Percentiles rank a stretch among this genome's conserved stretches.
phyloP scores from a whole-genome alignment of 164 flowering plant species.

The Piper betle region DNA sequence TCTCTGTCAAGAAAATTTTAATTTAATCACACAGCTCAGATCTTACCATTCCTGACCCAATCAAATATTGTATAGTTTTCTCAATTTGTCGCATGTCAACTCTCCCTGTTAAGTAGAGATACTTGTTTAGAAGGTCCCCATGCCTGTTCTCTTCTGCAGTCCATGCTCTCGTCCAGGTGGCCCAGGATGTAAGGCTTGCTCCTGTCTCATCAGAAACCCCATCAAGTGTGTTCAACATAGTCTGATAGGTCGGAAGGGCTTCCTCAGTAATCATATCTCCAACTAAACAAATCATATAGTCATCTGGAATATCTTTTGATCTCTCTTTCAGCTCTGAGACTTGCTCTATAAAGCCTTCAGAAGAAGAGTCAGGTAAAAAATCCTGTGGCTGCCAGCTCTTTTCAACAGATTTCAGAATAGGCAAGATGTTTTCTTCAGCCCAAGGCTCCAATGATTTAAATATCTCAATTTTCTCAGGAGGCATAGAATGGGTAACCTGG shows the following conservation, averaged over 20 bases:
- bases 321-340: conserved; percentile 51
- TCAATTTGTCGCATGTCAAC: conserved; percentile 68
- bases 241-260: conserved; percentile 42
- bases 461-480: conserved; percentile 55
- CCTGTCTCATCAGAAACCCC: conserved; percentile 63
- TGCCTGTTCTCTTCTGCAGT: conserved; percentile 59
- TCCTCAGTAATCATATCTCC: conserved; percentile 63
- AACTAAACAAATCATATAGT: conserved; percentile 53
- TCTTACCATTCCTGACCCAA: conserved; percentile 72
- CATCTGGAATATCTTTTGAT: conserved; percentile 61
- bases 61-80: conserved; percentile 63
- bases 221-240: conserved; percentile 52
- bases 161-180: conserved; percentile 67
- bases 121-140: conserved; percentile 55
- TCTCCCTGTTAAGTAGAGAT: conserved; percentile 51
- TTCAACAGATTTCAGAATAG: conserved; percentile 55
- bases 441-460: conserved; percentile 53
- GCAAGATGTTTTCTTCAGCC: conserved; percentile 50
- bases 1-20: not conserved
- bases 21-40: not conserved
- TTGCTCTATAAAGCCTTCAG: conserved; percentile 48
- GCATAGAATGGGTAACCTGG: conserved; percentile 65
- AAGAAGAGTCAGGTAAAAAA: conserved; percentile 55
- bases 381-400: conserved; percentile 75
- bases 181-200: conserved; percentile 70